A percentile compares a stretch with the other conserved stretches of the same genome.
Evolutionary conservation across 106 monocot species (phyloP).

Genomic region (Gastrodia elata): DNA sequence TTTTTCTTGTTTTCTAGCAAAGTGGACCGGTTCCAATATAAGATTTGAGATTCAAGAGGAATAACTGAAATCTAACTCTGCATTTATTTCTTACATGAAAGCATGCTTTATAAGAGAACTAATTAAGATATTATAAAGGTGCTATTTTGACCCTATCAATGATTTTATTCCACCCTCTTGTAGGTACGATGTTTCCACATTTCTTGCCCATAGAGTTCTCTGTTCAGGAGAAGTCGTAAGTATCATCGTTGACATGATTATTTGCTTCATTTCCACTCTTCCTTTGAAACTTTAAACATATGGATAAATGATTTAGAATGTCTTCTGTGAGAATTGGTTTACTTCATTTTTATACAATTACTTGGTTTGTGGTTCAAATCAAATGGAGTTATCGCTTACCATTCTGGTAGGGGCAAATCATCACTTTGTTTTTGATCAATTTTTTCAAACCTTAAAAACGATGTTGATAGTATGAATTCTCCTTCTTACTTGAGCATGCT

Average conservation of each 20-base stretch:
- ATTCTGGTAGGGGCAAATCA: too few species aligned
- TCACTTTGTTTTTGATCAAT: too few species aligned
- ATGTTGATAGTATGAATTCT: too few species aligned
- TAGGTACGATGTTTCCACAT: conserved; percentile 58
- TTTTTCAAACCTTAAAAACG: too few species aligned
- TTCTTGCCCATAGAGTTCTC: conserved; percentile 33
- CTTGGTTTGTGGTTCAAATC: not conserved
- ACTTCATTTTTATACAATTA: not conserved
- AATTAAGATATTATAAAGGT: not conserved
- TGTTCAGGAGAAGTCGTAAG: conserved; percentile 42
- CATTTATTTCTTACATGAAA: not conserved
- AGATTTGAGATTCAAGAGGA: not conserved
- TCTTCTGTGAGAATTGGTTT: not conserved
- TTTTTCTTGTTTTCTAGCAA: not conserved
- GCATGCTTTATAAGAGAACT: not conserved
- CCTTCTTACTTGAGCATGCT: too few species aligned
- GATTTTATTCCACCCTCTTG: conserved; percentile 9
- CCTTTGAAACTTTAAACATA: not conserved
- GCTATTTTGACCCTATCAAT: not conserved
- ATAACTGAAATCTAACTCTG: not conserved
- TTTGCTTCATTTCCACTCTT: not conserved
- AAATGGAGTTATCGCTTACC: not conserved
- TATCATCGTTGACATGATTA: not conserved
- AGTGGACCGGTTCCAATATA: not conserved
- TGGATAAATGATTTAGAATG: too few species aligned